Evolutionary conservation across 805 yeast species (phyloP).

Genomic region (Vanderwaltozyma yarrowii): DNA sequence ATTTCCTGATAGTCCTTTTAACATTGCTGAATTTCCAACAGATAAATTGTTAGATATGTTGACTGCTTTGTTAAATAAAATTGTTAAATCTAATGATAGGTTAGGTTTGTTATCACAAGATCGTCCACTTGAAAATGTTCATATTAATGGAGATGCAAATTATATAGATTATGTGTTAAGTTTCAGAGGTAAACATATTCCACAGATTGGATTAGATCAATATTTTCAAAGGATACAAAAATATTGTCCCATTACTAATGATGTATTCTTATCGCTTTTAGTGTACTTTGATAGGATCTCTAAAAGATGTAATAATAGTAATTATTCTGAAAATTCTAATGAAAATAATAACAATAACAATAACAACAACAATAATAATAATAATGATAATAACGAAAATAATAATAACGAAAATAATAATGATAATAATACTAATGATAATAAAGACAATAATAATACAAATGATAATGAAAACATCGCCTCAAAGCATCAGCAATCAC

Average conservation of each 20-base stretch:
- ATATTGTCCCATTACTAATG: constrained; percentile 98
- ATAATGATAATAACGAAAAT: background rate
- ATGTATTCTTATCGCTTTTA: constrained; percentile 78
- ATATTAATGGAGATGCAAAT: constrained; percentile 22
- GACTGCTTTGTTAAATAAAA: constrained; percentile 72
- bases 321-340: background rate
- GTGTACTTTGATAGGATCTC: constrained; percentile 94
- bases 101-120: constrained; percentile 30
- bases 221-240: constrained; percentile 84
- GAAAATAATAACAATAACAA: background rate
- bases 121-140: background rate
- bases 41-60: constrained; percentile 76
- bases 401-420: constrained; percentile 6
- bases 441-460: constrained; percentile 4
- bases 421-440: constrained; percentile 4
- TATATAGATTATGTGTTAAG: constrained; percentile 46
- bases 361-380: background rate
- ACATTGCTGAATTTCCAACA: constrained; percentile 76
- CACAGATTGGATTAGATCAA: constrained; percentile 87
- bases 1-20: constrained; percentile 8
- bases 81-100: constrained; percentile 82
- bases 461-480: too few species aligned
- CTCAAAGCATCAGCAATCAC: constrained; percentile 38
- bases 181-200: constrained; percentile 92
- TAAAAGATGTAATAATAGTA: constrained; percentile 37